Evolutionary conservation across 2,329 filamentous ascomycete genomes (phyloP).

Genomic region (Cordyceps fumosorosea): DNA sequence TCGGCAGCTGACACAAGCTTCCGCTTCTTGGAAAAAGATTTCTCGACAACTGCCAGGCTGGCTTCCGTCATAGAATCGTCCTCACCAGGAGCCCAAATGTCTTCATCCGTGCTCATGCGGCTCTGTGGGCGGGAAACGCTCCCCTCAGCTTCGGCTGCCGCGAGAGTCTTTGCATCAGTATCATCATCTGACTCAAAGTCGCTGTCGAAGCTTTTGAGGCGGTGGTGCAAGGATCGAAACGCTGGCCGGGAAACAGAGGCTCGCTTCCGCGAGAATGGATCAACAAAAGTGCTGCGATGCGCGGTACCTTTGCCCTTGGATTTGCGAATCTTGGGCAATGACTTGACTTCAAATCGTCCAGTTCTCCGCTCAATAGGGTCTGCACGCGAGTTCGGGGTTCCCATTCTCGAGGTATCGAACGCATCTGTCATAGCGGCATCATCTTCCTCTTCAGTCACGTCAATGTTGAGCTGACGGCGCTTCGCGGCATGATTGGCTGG

Average conservation of each 20-base stretch:
- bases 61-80: slow-evolving; percentile 66
- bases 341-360: slow-evolving; percentile 48
- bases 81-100: slow-evolving; percentile 45
- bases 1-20: slow-evolving; percentile 64
- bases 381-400: slow-evolving; percentile 58
- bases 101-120: slow-evolving; percentile 60
- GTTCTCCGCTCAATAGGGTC: slow-evolving; percentile 57
- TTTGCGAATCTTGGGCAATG: slow-evolving; percentile 71
- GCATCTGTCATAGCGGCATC: slow-evolving; percentile 49
- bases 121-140: slow-evolving; percentile 76
- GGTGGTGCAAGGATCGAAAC: slow-evolving; percentile 74
- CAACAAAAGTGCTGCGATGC: slow-evolving; percentile 57
- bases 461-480: slow-evolving; percentile 70
- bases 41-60: slow-evolving; percentile 59
- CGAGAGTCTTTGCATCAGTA: slow-evolving; percentile 44
- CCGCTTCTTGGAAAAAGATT: slow-evolving; percentile 56
- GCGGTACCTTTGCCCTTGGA: slow-evolving; percentile 47
- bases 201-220: slow-evolving; percentile 55
- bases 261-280: slow-evolving; percentile 59
- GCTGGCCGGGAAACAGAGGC: slow-evolving; percentile 51
- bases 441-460: slow-evolving; percentile 58
- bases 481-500: slow-evolving; percentile 75
- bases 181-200: slow-evolving; percentile 89
- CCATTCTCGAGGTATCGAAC: slow-evolving; percentile 54
- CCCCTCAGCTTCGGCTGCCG: slow-evolving; percentile 75